Evolutionary conservation across 163 green algal species (phyloP), one percentile per base, ranked within the genome.

Genomic region (Chloromonas sp.): DNA sequence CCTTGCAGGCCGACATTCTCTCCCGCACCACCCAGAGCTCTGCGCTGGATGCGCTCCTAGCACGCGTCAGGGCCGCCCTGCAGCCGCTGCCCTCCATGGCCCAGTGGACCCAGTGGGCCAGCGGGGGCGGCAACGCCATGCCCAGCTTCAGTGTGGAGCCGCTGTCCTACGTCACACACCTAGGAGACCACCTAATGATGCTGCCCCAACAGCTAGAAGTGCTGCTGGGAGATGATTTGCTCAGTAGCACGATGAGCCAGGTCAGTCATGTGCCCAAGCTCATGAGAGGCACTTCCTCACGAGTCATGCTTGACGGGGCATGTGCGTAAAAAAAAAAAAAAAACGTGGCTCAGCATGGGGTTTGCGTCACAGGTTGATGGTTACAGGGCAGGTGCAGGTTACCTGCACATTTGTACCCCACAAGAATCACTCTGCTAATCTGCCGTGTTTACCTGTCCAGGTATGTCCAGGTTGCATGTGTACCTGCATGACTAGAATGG

Each of bases 201-300:
- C 89, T 99, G 90, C 96, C 96, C 36, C 95, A 98, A 89, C 92
- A 89, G 88, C 92, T 98, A 84, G 96, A 98, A 89, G 85, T 92
- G 86, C 81, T 93, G 70, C 85, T 86, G 70, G 79, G 14, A 2
- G 85, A 88, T 2, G 81, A 81, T 2, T 62, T 74, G 66, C 66
- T 74, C 5, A 11, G 66, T 5, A 11, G 66, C 66, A 74, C 11
- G 5, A 74, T 74, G 66, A 74, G 5, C 5, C 66, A 74, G 66
- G 66, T 74, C 5, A 11, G 66, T 36, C 36, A 36, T 36, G 36
- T 36, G 36, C 36, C 36, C 36, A 36, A 36, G 36, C 36, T 36
- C 36, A 36, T 36, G 36, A 36, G 36, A 36, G 36, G 36, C 36
- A 36, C 36, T 36, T 36, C 36, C 36, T 36, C 36, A 36, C 36